Base-by-base conservation (phyloP, 805 yeast species). In the Wickerhamiella allomyrinae region DNA sequence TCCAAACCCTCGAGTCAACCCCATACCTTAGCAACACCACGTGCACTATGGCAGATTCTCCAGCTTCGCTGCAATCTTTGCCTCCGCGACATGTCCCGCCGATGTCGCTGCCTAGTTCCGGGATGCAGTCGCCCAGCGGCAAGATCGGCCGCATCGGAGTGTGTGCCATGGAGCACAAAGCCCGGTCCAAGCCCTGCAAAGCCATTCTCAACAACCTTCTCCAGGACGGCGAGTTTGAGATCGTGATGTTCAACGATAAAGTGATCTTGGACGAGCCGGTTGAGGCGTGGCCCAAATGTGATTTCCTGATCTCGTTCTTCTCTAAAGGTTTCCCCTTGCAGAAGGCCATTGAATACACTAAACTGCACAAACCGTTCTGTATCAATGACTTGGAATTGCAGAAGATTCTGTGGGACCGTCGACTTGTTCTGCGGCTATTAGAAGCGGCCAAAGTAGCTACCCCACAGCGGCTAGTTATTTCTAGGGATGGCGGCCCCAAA, bases 241-340 rank as follows among this genome's bases (percentile, higher is more conserved):
- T 97, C 0, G 82, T 91, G 15, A 86, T 91, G 42, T 91, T 91
- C 66, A 97, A 97, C 45, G 99, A 91, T 60, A 91, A 91, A 61
- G 96, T 86, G 20, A 89, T 91, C 40, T 63, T 91, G 43, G 98
- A 91, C 61, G 98, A 93, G 63, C 65, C 72, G 13, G 74, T 91
- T 45, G 97, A 91, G 63, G 85, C 86, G 58, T 91, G 99, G 99
- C 99, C 99, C 29, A 85, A 95, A 29, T 91, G 98, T 65, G 99
- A 91, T 59, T 91, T 85, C 55, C 68, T 91, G 48, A 83, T 91
- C 47, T 79, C 89, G 50, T 91, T 91, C 61, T 91, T 91, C 60
- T 82, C 94, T n/a, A 74, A 77, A 23, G 99, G 99, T 0, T 91
- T 91, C 63, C 99, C 99, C 0, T 67, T 91, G 35, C 94, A 89